Base-by-base conservation (phyloP, 768 basidiomycete genomes). In the Leccinum boreale region DNA sequence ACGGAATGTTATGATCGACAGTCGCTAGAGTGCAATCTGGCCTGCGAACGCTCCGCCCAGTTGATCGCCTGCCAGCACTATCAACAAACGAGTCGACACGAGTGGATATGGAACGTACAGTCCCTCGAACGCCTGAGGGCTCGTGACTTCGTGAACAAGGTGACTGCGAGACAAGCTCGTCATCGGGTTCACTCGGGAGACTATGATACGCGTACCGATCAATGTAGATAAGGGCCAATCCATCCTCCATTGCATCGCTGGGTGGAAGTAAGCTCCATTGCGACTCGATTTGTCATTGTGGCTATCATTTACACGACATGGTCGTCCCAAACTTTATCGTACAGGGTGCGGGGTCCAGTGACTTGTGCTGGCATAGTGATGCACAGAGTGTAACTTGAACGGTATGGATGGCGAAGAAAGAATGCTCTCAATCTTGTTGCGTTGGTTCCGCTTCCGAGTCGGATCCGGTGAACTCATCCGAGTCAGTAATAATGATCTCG, bases 251-350 rank as follows among this genome's bases (percentile, higher is more conserved):
- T 57, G 81, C 70, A 67, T 89, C 82, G 35, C 92, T 92, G 65
- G 47, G 63, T 35, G 21, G 4, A 28, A 28, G 29, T 63, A 51
- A 68, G 57, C 28, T 54, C 10, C 21, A 31, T 21, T 42, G 42
- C 4, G 15, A 19, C 17, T 39, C 56, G 55, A 49, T 52, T 72
- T 26, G 36, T 3, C 23, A 23, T 23, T 5, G 50, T 26, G 24
- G 11, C 17, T 12, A 51, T 52, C 21, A 62, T 89, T 60, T 65
- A 93, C 85, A 98, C 89, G 69, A 96, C 84, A 76, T 98, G 96
- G 72, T 98, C 94, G 64, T 97, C 93, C 86, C 92, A 97, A 62
- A 98, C 92, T 78, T 98, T 98, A 76, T 98, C 96, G 75, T 98
- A 97, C 29, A 98, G 80, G 35, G 96, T 98, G 60, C 93, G 86